Conservation (phyloP, 1,284 basidiomycete species). For the Ceratobasidium sp. region DNA sequence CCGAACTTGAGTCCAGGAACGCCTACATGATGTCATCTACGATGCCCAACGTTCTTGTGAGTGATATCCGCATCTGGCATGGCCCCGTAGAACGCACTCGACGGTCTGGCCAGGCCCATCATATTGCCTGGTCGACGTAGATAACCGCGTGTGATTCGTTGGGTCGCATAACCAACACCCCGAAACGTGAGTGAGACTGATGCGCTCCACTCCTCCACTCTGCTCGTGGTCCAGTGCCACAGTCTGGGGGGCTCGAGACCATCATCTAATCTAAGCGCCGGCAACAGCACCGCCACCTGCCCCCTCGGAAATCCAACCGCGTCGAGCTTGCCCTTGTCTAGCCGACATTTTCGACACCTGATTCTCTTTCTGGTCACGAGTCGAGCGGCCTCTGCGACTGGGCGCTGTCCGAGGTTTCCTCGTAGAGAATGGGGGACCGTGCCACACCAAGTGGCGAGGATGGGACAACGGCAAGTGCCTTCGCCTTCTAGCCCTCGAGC, state of each 20-base stretch:
- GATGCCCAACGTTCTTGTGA: neutral
- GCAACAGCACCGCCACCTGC: neutral
- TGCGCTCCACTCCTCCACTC: constrained; percentile 3
- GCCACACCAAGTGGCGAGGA: constrained; percentile 15
- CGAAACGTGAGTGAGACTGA: constrained; percentile 26
- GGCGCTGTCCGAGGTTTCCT: neutral
- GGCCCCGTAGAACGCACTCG: neutral
- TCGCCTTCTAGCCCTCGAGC: constrained; percentile 11
- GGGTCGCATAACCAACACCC: constrained; percentile 39
- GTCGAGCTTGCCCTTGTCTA: neutral
- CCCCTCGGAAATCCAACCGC: constrained; percentile 14
- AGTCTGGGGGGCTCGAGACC: too few species aligned
- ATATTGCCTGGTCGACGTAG: neutral
- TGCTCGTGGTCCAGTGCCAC: neutral
- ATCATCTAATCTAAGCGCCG: constrained; percentile 42
- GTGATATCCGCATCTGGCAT: neutral
- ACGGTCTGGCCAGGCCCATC: too few species aligned
- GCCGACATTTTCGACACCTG: neutral
- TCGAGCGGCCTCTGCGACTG: neutral
- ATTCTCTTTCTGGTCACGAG: constrained; percentile 6
- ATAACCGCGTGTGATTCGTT: neutral
- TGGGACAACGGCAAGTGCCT: constrained; percentile 31
- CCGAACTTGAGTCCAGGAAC: neutral
- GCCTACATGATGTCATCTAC: neutral
- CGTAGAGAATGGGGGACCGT: constrained; percentile 18